phyloP scores from a whole-genome alignment of 2,329 filamentous ascomycete genomes.

The Drechslerella coelobrocha region DNA sequence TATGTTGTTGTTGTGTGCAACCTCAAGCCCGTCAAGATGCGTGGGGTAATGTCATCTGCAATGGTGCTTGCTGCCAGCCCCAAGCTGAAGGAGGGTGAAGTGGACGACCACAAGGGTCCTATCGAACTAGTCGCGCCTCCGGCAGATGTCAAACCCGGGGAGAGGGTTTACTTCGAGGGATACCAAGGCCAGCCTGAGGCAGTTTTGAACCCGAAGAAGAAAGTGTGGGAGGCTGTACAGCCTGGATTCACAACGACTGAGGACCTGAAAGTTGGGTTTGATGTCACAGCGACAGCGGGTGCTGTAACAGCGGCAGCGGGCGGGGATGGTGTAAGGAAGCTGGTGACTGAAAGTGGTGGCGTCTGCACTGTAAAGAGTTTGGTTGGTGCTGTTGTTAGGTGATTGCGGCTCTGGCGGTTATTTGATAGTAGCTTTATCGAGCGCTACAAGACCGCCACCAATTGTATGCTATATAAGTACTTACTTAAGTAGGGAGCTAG shows the following conservation, averaged over 20 bases:
- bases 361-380: constrained; percentile 83
- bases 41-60: constrained; percentile 77
- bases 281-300: constrained; percentile 74
- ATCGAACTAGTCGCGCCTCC: constrained; percentile 92
- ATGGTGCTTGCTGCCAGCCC: constrained; percentile 98
- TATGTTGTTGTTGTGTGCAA: constrained; percentile 97
- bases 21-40: constrained; percentile 99
- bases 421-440: not conserved
- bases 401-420: constrained; percentile 56
- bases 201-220: constrained; percentile 98
- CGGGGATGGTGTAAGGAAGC: constrained; percentile 65
- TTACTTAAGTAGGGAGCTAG: not conserved
- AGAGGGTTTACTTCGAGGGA: constrained; percentile 90
- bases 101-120: constrained; percentile 81
- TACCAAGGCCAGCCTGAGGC: constrained; percentile 93
- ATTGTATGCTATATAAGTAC: not conserved
- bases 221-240: constrained; percentile 97
- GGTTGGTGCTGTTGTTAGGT: constrained; percentile 82
- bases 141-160: constrained; percentile 77
- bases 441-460: not conserved
- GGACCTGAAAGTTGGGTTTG: constrained; percentile 81
- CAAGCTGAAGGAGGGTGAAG: constrained; percentile 74
- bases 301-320: constrained; percentile 63
- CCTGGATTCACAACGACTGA: constrained; percentile 93
- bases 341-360: constrained; percentile 79